Evolutionary conservation across 2,329 filamentous ascomycete genomes (phyloP), one percentile per base, ranked within the genome.

Genomic region (Xylariaceae sp.): DNA sequence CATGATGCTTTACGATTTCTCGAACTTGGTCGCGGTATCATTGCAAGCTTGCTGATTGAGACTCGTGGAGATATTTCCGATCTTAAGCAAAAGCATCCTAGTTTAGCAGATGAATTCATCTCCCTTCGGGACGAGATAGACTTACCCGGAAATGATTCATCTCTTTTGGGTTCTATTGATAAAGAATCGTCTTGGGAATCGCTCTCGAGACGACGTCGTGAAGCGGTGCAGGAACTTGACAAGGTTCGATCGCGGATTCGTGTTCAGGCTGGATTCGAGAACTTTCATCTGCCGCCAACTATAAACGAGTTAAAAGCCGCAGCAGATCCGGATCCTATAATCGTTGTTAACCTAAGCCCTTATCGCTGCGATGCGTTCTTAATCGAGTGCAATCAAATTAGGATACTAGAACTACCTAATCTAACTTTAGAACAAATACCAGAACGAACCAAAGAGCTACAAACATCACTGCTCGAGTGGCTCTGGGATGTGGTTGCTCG

Each of bases 1-100:
- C 41, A 49, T 41, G 16, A 56, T n/a, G 64, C 64, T 6, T 5
- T 67, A 11, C 16, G 33, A 14, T 31, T 59, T 8, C 45, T 66
- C n/a, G 65, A 67, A 21, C 46, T 60, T n/a, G 63, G 62, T 6
- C 59, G 63, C 3, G 52, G 60, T 8, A 36, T 67, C 14, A 64
- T 67, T 21, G 43, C 56, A n/a, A 40, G 53, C 17, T 29, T 53
- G 4, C 43, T 56, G 2, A 23, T 63, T n/a, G 59, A 60, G 11
- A 58, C 49, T n/a, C 62, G 53, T 12, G 56, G 6, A 12, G 23
- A 62, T 23, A 39, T 65, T n/a, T 52, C 51, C 14, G 60, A 60
- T 9, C 53, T 56, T n/a, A 1, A 40, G 19, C 1, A 40, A 52
- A n/a, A n/a, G n/a, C n/a, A n/a, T n/a, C n/a, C n/a, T n/a, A n/a